Base-by-base conservation (phyloP, 768 basidiomycete species). In the Royoungia palumana region DNA sequence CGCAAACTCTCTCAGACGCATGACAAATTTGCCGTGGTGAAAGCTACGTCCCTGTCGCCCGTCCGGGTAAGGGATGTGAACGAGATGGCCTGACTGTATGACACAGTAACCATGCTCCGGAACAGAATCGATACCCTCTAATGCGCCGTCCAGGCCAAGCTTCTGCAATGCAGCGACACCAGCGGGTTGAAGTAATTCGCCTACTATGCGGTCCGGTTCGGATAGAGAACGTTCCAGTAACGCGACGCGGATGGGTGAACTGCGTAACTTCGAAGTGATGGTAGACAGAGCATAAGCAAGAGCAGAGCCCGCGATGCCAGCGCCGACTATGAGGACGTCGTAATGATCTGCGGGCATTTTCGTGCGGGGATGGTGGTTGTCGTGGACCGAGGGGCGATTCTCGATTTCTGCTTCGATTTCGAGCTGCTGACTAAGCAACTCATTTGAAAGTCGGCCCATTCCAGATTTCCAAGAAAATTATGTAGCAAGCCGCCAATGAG, bases 171-270 rank as follows among this genome's bases (percentile, higher is more conserved):
- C 83, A 12, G 74, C 72, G 20, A 93, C 83, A 1, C 96, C 96
- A 2, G 87, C 94, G 2, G 96, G 96, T 62, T 99, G 96, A 20
- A 99, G 73, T 1, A 98, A 82, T 67, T 99, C 96, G 21, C 96
- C 96, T 28, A 98, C 96, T 56, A 99, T 98, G 16, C 96, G 80
- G 75, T 98, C 93, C 0, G 96, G 96, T 65, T 92, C 88, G 0
- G 86, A 77, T 4, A 98, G 77, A 13, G 94, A 95, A 11, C 95
- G 84, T 68, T 99, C 96, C 47, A 99, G 74, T 0, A 97, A 72
- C 16, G 86, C 86, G 56, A 97, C 84, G 19, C 83, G 79, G 17
- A 93, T 78, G 13, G 86, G 86, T 45, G 72, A 71, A 17, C 67
- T 41, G 35, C 80, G 74, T 35, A 63, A 52, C 44, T 66, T 56